Conservation (phyloP, 352 stramenopile genomes). For the Phytophthora multivora region DNA sequence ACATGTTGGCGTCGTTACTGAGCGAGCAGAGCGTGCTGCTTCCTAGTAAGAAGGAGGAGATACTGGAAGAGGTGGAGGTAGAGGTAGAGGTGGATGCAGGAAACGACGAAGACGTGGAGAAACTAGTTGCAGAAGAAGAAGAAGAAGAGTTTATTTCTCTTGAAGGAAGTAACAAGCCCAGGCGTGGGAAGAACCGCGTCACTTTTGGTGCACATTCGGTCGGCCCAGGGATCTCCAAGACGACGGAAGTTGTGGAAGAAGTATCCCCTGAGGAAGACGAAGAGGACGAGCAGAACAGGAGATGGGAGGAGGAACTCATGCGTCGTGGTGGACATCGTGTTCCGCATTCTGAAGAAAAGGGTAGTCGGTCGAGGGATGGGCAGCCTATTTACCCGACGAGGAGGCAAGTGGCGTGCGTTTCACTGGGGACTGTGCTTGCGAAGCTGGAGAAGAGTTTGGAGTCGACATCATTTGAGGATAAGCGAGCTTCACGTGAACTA, state of each 20-base stretch:
- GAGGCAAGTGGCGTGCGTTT: slow-evolving; percentile 48
- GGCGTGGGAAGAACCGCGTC: slow-evolving; percentile 59
- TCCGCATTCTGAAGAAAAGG: slow-evolving; percentile 1
- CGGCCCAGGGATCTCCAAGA: slow-evolving; percentile 36
- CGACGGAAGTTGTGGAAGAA: slow-evolving; percentile 48
- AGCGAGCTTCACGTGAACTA: slow-evolving; percentile 56
- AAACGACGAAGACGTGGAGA: slow-evolving; percentile 25
- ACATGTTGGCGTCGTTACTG: slow-evolving; percentile 61
- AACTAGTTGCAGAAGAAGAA: slow-evolving; percentile 13
- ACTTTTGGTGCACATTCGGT: slow-evolving; percentile 59
- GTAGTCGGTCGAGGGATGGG: slow-evolving; percentile 15
- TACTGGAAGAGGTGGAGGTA: slow-evolving; percentile 41
- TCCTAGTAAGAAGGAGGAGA: slow-evolving; percentile 11
- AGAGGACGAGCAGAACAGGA: slow-evolving; percentile 52
- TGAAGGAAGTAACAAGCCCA: slow-evolving; percentile 41
- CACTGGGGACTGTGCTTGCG: slow-evolving; percentile 52
- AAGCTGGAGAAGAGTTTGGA: slow-evolving; percentile 60
- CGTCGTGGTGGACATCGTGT: slow-evolving; percentile 60
- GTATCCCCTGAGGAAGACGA: slow-evolving; percentile 40
- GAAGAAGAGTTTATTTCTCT: slow-evolving; percentile 76
- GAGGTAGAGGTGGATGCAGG: slow-evolving; percentile 35
- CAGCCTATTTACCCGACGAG: slow-evolving; percentile 53
- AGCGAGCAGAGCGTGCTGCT: slow-evolving; percentile 75
- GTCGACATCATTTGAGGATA: slow-evolving; percentile 44
- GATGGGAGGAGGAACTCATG: slow-evolving; percentile 84